Base-by-base conservation (phyloP, 805 yeast species). In the Starmerella apis region DNA sequence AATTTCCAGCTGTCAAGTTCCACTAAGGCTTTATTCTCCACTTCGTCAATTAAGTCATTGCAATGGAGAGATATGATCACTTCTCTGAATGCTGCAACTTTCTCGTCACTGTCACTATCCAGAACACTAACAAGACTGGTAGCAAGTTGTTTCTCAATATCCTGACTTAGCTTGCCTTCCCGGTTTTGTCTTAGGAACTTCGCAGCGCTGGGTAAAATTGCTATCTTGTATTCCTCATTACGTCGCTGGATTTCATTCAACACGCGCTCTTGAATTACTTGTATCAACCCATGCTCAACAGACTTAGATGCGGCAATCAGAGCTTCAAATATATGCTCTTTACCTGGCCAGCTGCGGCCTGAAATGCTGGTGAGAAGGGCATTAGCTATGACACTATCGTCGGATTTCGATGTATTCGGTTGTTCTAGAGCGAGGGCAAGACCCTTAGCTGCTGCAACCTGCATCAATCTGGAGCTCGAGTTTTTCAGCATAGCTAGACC, bases 311-410 rank as follows among this genome's bases (percentile, higher is more conserved):
- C 70, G 1, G 77, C 65, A 0, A 84, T 82, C 48, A 88, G 67
- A 0, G 95, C 84, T 32, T 77, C 78, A 18, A 86, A 68, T 1
- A 92, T 74, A 25, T 71, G 65, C 57, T 87, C 96, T 60, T 90
- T 90, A 5, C 96, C 97, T 14, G 73, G 72, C 92, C 95, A 90
- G 9, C 90, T 76, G 52, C 94, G 77, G 0, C 96, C 96, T 49
- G 73, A 70, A 49, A 80, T 71, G 0, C 94, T 78, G 25, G 72
- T 73, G 16, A 83, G 62, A 42, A 86, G 72, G 16, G 87, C 70
- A 47, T 71, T 70, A 0, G 94, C 94, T 48, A 84, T 75, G 0
- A 78, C 76, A 61, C 52, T 46, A 10, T 61, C 50, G 11, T 61
- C 59, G 3, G 58, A 61, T 28, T 69, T 71, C 10, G 56, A 51